Percentiles rank a stretch among this genome's conserved stretches.
Conservation (phyloP, 2,329 filamentous ascomycete genomes). For the Fusarium sulawesiense region DNA sequence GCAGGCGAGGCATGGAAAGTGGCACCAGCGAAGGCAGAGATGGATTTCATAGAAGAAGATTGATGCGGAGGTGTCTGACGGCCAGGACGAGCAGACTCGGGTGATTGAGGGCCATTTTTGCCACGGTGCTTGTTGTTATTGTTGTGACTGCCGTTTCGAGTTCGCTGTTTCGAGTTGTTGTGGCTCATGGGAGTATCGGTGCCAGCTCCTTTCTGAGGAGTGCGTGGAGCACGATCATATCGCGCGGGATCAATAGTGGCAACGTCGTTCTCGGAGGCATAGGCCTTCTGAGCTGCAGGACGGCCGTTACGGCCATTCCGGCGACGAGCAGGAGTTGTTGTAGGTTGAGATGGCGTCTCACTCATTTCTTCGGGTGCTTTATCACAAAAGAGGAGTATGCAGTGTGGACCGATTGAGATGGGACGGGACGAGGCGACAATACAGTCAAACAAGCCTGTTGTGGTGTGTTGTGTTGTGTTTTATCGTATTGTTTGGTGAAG, state of each 20-base stretch:
- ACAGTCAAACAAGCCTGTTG: neutral
- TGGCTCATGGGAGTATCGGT: conserved; percentile 52
- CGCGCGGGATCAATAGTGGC: conserved; percentile 48
- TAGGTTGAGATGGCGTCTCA: conserved; percentile 49
- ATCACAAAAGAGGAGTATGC: neutral
- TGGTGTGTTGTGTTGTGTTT: conserved; percentile 4
- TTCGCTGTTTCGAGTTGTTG: conserved; percentile 47
- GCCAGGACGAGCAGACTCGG: conserved; percentile 54
- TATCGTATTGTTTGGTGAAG: conserved; percentile 9
- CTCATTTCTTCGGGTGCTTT: conserved; percentile 47
- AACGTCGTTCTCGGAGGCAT: conserved; percentile 69
- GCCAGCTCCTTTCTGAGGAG: conserved; percentile 58
- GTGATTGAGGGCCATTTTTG: conserved; percentile 53
- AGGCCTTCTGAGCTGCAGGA: conserved; percentile 62
- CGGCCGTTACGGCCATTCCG: conserved; percentile 56
- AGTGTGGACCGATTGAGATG: conserved; percentile 11
- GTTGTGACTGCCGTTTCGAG: conserved; percentile 36
- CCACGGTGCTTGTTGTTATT: conserved; percentile 45
- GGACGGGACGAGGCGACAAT: neutral
- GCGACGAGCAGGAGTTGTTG: conserved; percentile 52
- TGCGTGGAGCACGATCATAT: conserved; percentile 55
- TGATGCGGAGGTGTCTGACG: conserved; percentile 58
- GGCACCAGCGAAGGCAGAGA: conserved; percentile 84
- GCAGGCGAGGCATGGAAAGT: conserved; percentile 96
- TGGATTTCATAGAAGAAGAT: conserved; percentile 58